A percentile compares a stretch with the other conserved stretches of the same genome.
phyloP scores from a whole-genome alignment of 805 yeast genomes.

The Zygosaccharomyces bailii region DNA sequence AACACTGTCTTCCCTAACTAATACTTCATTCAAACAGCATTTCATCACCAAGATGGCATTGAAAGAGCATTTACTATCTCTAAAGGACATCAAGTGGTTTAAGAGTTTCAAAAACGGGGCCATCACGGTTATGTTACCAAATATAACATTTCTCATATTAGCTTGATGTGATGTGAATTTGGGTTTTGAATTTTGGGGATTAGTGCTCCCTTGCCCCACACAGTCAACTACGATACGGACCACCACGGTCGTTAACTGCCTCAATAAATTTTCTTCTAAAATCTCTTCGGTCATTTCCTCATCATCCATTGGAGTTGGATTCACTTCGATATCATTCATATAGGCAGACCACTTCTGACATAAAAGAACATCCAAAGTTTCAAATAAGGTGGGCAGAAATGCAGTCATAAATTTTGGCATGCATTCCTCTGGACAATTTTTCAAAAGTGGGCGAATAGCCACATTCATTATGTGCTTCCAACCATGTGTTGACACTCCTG shows the following conservation, averaged over 20 bases:
- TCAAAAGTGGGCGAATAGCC: conserved; percentile 79
- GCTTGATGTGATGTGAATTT: conserved; percentile 53
- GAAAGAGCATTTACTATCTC: conserved; percentile 89
- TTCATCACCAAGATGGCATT: conserved; percentile 81
- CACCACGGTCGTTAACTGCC: conserved; percentile 90
- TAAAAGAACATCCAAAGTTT: conserved; percentile 69
- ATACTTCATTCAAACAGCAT: conserved; percentile 64
- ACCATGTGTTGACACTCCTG: conserved; percentile 88
- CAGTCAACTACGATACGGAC: conserved; percentile 83
- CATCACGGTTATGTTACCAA: conserved; percentile 59
- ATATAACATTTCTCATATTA: conserved; percentile 62
- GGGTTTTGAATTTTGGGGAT: conserved; percentile 32
- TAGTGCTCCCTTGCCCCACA: conserved; percentile 70
- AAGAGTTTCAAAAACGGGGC: conserved; percentile 76
- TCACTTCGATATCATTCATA: conserved; percentile 40
- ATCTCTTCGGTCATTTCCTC: conserved; percentile 91
- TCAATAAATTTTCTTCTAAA: conserved; percentile 92
- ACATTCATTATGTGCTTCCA: conserved; percentile 97
- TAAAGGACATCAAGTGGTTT: conserved; percentile 72
- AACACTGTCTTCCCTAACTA: conserved; percentile 68
- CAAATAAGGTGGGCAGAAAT: conserved; percentile 72
- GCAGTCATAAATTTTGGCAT: conserved; percentile 68
- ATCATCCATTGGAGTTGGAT: conserved; percentile 62
- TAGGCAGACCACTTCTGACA: conserved; percentile 64
- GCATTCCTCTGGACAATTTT: conserved; percentile 77